Evolutionary conservation across 208 protist genomes (phyloP).

Genomic region (Leishmania martiniquensis): DNA sequence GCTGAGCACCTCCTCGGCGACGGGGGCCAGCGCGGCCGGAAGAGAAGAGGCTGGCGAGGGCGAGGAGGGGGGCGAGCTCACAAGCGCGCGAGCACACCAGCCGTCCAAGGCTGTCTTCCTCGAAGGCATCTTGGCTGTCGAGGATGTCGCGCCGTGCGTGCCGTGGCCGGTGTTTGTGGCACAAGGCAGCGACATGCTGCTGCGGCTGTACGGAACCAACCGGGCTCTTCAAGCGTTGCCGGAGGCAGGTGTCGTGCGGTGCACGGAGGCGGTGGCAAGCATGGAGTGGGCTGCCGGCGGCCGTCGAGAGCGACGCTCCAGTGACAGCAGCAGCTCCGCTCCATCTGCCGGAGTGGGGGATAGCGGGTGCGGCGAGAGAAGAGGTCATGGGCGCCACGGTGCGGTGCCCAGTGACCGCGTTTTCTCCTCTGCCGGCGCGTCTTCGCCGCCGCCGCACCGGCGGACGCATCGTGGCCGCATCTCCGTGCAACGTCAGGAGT

Average conservation of each 20-base stretch:
- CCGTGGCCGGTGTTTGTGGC: conserved; percentile 52
- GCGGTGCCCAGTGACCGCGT: background rate
- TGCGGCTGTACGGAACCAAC: conserved; percentile 67
- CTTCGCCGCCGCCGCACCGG: background rate
- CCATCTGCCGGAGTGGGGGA: background rate
- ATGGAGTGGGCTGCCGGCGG: conserved; percentile 67
- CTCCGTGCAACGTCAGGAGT: conserved; percentile 35
- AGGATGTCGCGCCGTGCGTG: conserved; percentile 42
- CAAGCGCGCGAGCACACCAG: conserved; percentile 23
- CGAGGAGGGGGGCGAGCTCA: background rate
- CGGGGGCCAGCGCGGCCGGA: background rate
- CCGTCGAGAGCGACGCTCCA: conserved; percentile 25
- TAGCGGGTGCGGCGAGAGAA: background rate
- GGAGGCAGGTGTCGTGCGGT: conserved; percentile 53
- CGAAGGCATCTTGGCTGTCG: conserved; percentile 40
- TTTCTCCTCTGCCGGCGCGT: background rate
- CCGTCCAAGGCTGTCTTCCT: conserved; percentile 21
- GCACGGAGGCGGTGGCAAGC: conserved; percentile 54
- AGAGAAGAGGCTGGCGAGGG: conserved; percentile 18
- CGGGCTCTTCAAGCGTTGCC: conserved; percentile 63
- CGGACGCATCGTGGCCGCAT: conserved; percentile 5
- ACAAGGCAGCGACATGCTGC: conserved; percentile 61
- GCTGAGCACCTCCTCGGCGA: conserved; percentile 4
- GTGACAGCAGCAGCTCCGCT: conserved; percentile 9
- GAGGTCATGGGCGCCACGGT: background rate